These are phyloP conservation scores for Venturia aucupariae DNA, from an alignment of 2,329 filamentous ascomycete genomes.

Conservation along the genomic window DNA sequence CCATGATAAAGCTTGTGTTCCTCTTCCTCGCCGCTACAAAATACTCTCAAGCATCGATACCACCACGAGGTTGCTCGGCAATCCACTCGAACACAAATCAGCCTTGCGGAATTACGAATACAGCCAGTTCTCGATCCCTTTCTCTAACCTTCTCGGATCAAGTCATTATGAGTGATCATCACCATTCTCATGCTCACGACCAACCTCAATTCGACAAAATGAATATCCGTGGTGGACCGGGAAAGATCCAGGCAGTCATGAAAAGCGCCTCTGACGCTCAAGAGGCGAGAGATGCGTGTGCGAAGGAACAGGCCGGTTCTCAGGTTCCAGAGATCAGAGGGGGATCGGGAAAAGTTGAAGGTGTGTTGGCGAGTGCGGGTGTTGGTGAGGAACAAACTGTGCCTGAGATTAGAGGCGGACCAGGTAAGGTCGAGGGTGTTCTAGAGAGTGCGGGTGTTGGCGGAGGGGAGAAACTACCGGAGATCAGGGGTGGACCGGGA, in stretches of 20 bases:
- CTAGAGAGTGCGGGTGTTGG: neutral
- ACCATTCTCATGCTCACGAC: neutral
- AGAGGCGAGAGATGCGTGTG: neutral
- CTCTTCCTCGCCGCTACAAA: neutral
- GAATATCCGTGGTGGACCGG: conserved; percentile 8
- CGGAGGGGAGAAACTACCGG: neutral
- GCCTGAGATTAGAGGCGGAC: conserved; percentile 3
- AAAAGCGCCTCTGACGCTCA: conserved; percentile 7
- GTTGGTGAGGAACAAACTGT: neutral
- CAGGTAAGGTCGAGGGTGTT: conserved; percentile 4
- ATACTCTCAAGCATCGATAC: neutral
- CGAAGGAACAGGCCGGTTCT: neutral
- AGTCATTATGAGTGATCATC: neutral
- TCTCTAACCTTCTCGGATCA: neutral
- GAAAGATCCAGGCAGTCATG: conserved; percentile 9
- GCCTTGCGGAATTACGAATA: neutral
- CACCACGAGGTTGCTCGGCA: neutral
- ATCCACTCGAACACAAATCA: neutral
- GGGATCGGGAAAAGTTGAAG: neutral
- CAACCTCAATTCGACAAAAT: neutral
- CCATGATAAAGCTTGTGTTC: neutral
- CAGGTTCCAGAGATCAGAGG: neutral
- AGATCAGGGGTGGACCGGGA: neutral
- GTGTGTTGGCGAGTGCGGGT: neutral
- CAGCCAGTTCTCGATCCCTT: neutral